Evolutionary conservation across 2,329 filamentous ascomycete genomes (phyloP), one percentile per base, ranked within the genome.

Genomic region (Colletotrichum sojae): DNA sequence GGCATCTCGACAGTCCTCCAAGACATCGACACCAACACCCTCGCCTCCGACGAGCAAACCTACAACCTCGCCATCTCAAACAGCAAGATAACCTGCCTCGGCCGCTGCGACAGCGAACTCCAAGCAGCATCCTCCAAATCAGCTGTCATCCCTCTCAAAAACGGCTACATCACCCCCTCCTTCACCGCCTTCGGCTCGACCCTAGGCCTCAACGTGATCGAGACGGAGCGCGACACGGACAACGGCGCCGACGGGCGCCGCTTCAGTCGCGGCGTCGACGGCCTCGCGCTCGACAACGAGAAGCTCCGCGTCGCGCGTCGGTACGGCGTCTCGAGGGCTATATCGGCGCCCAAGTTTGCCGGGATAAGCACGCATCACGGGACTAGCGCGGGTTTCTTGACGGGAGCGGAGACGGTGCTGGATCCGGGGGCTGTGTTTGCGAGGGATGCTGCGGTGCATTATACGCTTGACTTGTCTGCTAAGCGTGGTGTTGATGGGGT

Each of bases 131-230:
- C 75, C 1, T 70, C 76, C 3, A 77, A 78, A 2, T 74, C 75
- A 57, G 77, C 78, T 46, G 75, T 81, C 2, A 76, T 92, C 31
- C 62, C 79, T 3, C 81, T 92, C 5, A 73, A 82, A 15, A 84
- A 92, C 70, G 91, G 90, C 0, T 84, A 91, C 73, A 74, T 92
- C 16, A 85, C 86, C 2, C 82, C 85, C 4, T 82, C 89, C 0
- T 85, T 92, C 71, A 90, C 88, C 4, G 88, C 87, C 1, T 88
- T 91, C 40, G 89, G 86, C 1, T 87, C 88, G 5, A 81, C 82
- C 0, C 77, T 93, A 0, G 91, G 91, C 1, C 83, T 93, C 4
- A 87, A 87, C 71, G 90, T 88, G 48, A 91, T 93, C 54, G 85
- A 88, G 61, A 83, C 84, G 3, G 91, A 92, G 67, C 75, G 80